Evolutionary conservation across 208 protist genomes (phyloP).

Genomic region (Leishmania braziliensis): DNA sequence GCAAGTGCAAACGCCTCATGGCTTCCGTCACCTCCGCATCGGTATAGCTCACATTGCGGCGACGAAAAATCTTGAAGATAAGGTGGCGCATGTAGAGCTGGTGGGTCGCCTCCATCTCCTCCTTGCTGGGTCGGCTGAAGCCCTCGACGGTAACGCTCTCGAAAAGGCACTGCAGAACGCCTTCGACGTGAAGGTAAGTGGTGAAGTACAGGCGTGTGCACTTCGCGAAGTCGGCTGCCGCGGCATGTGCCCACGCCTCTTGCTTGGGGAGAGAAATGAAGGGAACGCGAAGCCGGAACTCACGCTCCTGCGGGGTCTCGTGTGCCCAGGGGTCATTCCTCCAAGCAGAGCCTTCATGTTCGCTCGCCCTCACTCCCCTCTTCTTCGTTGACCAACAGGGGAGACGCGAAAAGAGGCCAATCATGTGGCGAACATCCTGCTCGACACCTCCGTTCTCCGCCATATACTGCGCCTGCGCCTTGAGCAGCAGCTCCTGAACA

Average conservation of each 20-base stretch:
- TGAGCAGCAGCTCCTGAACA: conserved; percentile 40
- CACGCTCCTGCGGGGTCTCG: conserved; percentile 38
- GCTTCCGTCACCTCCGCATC: conserved; percentile 34
- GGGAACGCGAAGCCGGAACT: conserved; percentile 52
- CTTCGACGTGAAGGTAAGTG: conserved; percentile 53
- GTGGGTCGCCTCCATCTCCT: conserved; percentile 50
- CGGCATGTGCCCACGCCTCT: conserved; percentile 3
- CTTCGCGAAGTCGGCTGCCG: conserved; percentile 14
- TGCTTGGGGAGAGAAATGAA: conserved; percentile 45
- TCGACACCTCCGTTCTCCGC: conserved; percentile 44
- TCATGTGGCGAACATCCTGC: conserved; percentile 44
- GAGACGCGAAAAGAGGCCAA: conserved; percentile 30
- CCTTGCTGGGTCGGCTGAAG: conserved; percentile 42
- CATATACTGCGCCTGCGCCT: conserved; percentile 51
- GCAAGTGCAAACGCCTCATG: conserved; percentile 42
- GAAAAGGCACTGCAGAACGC: conserved; percentile 54
- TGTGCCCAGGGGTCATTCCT: background rate
- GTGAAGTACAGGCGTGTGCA: conserved; percentile 62
- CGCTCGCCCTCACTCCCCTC: conserved; percentile 1
- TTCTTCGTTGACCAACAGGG: conserved; percentile 13
- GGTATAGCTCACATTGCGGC: conserved; percentile 53
- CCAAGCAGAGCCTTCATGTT: conserved; percentile 8
- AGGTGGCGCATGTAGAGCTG: conserved; percentile 68
- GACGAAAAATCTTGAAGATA: conserved; percentile 63
- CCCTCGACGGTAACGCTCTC: conserved; percentile 47